A percentile compares a stretch with the other conserved stretches of the same genome.
Conservation (phyloP, 495 filamentous ascomycete genomes). For the Aspergillus panamensis region DNA sequence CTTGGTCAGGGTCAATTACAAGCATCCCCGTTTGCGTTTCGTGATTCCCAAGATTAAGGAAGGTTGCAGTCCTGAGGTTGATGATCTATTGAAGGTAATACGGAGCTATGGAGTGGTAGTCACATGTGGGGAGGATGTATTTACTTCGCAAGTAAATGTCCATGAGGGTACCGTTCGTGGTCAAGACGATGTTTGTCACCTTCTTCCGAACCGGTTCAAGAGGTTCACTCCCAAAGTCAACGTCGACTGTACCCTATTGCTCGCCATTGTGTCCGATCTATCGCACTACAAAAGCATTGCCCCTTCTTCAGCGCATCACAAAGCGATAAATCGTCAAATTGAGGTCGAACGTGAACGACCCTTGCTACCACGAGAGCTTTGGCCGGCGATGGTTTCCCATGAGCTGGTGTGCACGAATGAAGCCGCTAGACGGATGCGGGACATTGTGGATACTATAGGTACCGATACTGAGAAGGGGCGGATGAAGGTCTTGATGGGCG, state of each 20-base stretch:
- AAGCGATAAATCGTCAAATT: conserved; percentile 60
- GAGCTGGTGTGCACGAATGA: conserved; percentile 60
- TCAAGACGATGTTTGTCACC: conserved; percentile 34
- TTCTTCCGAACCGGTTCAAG: conserved; percentile 53
- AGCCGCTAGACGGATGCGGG: conserved; percentile 59
- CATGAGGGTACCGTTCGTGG: conserved; percentile 18
- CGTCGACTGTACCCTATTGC: conserved; percentile 70
- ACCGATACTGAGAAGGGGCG: conserved; percentile 59
- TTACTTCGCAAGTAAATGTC: conserved; percentile 3
- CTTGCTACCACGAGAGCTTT: conserved; percentile 58
- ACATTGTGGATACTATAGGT: conserved; percentile 65
- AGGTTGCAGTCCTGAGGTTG: conserved; percentile 50
- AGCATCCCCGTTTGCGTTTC: conserved; percentile 55
- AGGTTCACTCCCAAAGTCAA: conserved; percentile 59
- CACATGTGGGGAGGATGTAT: conserved; percentile 36
- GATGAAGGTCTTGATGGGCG: conserved; percentile 52
- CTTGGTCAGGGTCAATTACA: conserved; percentile 53
- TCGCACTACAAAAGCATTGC: conserved; percentile 50
- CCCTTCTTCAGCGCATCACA: conserved; percentile 45
- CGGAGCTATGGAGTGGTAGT: conserved; percentile 54
- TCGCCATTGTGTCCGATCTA: conserved; percentile 69
- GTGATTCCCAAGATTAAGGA: conserved; percentile 57
- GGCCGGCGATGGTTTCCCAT: conserved; percentile 54
- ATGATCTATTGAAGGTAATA: conserved; percentile 54
- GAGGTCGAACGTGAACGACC: conserved; percentile 58